Evolutionary conservation across 179 eudicot species (phyloP), one percentile per base, ranked within the genome.

Genomic region (Amaranthus tricolor): DNA sequence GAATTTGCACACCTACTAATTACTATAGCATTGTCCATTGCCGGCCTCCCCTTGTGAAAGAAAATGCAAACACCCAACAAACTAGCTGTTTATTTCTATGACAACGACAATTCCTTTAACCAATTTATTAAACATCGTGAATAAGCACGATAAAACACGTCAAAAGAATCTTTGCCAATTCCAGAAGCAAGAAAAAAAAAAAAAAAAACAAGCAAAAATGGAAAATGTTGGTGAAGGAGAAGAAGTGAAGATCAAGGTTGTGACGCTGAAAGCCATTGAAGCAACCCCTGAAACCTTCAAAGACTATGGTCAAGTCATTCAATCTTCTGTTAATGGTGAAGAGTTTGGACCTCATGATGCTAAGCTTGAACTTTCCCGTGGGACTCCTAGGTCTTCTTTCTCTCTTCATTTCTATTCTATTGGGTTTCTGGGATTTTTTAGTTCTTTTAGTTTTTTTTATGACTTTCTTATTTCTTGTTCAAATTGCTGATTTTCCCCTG

Each of bases 331-430:
- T 21, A 97, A 92, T 77, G 91, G 89, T 31, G 84, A 85, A 10
- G 80, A 79, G 21, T 94, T 85, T 66, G 97, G 97, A 6, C 91
- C 96, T 73, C 79, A 45, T 68, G 98, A 94, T 80, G 98, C 97
- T 53, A 96, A 90, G 50, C 90, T 94, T 45, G 89, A 90, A 82
- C 92, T 94, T 48, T 82, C 86, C 52, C 80, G 75, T 52, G 97
- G 98, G 54, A 89, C 57, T 51, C 97, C 98, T 11, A 92, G 98
- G 98, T 94, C 49, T 13, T 59, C n/a, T 59, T 45, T 63, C 21
- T 40, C 21, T 67, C 9, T 62, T 62, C n/a, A 12, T 55, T 44
- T 19, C 14, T 54, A 6, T 40, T 55, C 24, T 47, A 15, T 53
- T 50, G 9, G 20, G 11, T 16, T 5, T 31, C n/a, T 45, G 7